These are phyloP conservation scores for Penicillium sp. DNA, from an alignment of 2,329 filamentous ascomycete species.

Conservation along the genomic window DNA sequence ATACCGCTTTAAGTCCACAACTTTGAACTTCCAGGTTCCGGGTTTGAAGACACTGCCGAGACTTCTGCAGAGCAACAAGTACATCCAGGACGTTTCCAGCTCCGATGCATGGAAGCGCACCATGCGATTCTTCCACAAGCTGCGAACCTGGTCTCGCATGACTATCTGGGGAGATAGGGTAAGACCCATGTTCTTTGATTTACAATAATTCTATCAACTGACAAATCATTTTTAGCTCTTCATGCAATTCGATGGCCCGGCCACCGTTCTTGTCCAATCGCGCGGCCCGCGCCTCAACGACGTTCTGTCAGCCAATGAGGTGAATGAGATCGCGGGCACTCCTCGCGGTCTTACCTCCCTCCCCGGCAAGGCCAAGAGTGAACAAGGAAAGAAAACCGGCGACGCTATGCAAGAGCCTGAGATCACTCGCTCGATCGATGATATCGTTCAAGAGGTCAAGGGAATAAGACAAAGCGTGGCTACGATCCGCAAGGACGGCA, in stretches of 20 bases:
- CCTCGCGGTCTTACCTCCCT: constrained; percentile 68
- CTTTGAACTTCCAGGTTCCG: constrained; percentile 75
- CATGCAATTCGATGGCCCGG: constrained; percentile 82
- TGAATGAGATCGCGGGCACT: constrained; percentile 85
- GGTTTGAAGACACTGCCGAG: constrained; percentile 57
- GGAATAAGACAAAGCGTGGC: constrained; percentile 47
- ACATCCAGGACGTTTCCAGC: constrained; percentile 69
- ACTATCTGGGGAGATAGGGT: constrained; percentile 90
- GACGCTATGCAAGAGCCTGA: constrained; percentile 26
- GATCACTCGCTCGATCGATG: constrained; percentile 28
- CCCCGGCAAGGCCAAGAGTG: constrained; percentile 46
- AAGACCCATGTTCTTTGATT: constrained; percentile 25
- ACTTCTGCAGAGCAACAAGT: constrained; percentile 67
- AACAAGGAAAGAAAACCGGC: constrained; percentile 19
- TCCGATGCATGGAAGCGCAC: constrained; percentile 71
- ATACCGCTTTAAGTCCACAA: constrained; percentile 80
- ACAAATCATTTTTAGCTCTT: constrained; percentile 60
- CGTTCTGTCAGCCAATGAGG: constrained; percentile 70
- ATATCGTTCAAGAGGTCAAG: constrained; percentile 30
- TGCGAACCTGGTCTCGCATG: constrained; percentile 74
- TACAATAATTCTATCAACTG: constrained; percentile 1
- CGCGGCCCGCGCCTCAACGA: constrained; percentile 78
- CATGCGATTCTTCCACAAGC: constrained; percentile 61
- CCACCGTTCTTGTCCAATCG: constrained; percentile 82
- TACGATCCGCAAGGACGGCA: constrained; percentile 59